These are phyloP conservation scores for Cladochytrium replicatum DNA, from an alignment of 192 early-diverging fungal species.

Conservation along the genomic window DNA sequence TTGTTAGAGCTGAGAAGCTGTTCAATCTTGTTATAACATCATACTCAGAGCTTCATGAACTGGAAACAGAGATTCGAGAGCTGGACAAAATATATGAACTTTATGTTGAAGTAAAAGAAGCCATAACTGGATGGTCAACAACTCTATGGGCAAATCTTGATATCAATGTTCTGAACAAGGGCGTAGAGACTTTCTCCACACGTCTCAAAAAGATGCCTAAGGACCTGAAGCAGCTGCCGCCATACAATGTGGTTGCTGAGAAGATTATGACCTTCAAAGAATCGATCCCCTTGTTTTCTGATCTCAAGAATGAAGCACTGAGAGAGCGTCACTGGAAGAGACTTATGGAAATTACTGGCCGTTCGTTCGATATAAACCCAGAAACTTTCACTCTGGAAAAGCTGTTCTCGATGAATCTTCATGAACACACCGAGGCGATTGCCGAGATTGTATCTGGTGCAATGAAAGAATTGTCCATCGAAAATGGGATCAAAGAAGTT, in stretches of 20 bases:
- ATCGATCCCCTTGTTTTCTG: slow-evolving; percentile 48
- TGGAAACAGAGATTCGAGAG: slow-evolving; percentile 45
- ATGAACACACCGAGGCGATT: slow-evolving; percentile 45
- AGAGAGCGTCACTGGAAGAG: slow-evolving; percentile 49
- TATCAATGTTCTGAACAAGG: slow-evolving; percentile 47
- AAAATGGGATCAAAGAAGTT: slow-evolving; percentile 49
- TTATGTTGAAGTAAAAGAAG: slow-evolving; percentile 46
- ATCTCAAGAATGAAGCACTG: slow-evolving; percentile 48
- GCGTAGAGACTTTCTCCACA: slow-evolving; percentile 37
- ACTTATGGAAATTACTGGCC: slow-evolving; percentile 47
- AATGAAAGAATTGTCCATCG: slow-evolving; percentile 49
- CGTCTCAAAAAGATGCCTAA: slow-evolving; percentile 45
- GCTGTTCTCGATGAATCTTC: slow-evolving; percentile 45
- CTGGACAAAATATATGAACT: slow-evolving; percentile 49
- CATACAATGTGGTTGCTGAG: slow-evolving; percentile 55
- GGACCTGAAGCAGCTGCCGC: slow-evolving; percentile 49
- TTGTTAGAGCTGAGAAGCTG: slow-evolving; percentile 51
- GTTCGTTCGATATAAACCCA: slow-evolving; percentile 52
- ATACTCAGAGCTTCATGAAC: slow-evolving; percentile 49
- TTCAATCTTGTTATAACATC: slow-evolving; percentile 51
- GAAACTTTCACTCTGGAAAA: slow-evolving; percentile 49
- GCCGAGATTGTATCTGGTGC: slow-evolving; percentile 45
- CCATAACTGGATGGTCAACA: slow-evolving; percentile 47
- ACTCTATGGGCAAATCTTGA: slow-evolving; percentile 55
- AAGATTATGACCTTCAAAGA: slow-evolving; percentile 54